Evolutionary conservation across 1,284 basidiomycete species (phyloP), one percentile per base, ranked within the genome.

Genomic region (Cystobasidium slooffiae): DNA sequence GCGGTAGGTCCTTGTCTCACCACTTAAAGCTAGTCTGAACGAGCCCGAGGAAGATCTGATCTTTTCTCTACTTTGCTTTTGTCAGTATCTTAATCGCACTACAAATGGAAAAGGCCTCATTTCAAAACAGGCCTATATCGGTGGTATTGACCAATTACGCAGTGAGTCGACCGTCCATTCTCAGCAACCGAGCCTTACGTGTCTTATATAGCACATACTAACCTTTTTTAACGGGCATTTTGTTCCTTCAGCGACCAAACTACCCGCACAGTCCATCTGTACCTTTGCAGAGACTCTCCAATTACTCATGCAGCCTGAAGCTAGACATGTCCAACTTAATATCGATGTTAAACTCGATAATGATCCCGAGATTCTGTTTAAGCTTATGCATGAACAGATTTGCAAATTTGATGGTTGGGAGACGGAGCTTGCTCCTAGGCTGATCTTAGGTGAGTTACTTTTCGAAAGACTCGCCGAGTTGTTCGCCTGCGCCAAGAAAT

Each of bases 321-420:
- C 95, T 83, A 85, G 83, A 24, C 91, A 94, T 79, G 90, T 93
- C 81, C 89, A 89, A 78, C 91, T 97, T 81, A 93, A 97, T 82
- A 88, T 80, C 52, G 79, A 80, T 63, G 76, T 84, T 81, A 98
- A 99, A 83, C 88, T 92, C 51, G 90, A 94, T 80, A 98, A 97
- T 81, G 88, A 96, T 79, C 94, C 97, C 0, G 88, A 88, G 65
- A 88, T 88, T 51, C 87, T 99, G 51, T 99, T 99, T 84, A 83
- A 84, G 18, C 86, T 97, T 59, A 94, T 99, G 89, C 87, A 92
- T 83, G 83, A 83, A 56, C 86, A 88, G 75, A 88, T 99, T 73
- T 86, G 88, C 31, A 82, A 85, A 18, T 89, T 93, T 76, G 85
- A 88, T 1, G 84, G 88, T 49, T 98, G 91, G 90, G 87, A 94